Conservation (phyloP, 495 filamentous ascomycete genomes). For the Xylaria cubensis region DNA sequence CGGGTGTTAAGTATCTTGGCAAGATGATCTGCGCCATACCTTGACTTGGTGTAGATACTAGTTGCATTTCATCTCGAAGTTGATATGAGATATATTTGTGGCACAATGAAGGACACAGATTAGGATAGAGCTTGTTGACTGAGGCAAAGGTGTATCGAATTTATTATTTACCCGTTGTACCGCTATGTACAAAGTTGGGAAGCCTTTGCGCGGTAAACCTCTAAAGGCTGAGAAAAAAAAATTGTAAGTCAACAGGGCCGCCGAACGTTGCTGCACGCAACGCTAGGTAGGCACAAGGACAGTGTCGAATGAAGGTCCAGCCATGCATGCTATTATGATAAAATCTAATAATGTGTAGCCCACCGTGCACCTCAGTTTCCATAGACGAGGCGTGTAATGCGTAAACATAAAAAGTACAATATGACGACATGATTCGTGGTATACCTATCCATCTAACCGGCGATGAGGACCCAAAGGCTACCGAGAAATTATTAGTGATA, state of each 20-base stretch:
- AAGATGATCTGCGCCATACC: background rate
- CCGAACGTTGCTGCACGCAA: background rate
- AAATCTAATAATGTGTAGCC: constrained; percentile 29
- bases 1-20: constrained; percentile 11
- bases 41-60: background rate
- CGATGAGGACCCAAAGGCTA: constrained; percentile 49
- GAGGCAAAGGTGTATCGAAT: background rate
- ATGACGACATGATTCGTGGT: constrained; percentile 5
- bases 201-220: background rate
- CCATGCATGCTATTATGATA: constrained; percentile 26
- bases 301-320: constrained; percentile 24
- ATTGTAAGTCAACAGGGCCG: constrained; percentile 7
- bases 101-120: background rate
- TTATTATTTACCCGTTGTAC: background rate
- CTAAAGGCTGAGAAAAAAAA: background rate
- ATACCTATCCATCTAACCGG: constrained; percentile 36
- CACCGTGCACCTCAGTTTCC: constrained; percentile 1
- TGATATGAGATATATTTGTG: background rate
- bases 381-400: constrained; percentile 18
- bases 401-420: constrained; percentile 21
- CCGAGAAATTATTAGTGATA: background rate
- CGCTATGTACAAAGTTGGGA: background rate
- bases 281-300: background rate
- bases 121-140: background rate
- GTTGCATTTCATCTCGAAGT: background rate